Percentiles rank a stretch among this genome's conserved stretches.
phyloP scores from a whole-genome alignment of 2,329 filamentous ascomycete genomes.

The Sordariomycetes sp. region DNA sequence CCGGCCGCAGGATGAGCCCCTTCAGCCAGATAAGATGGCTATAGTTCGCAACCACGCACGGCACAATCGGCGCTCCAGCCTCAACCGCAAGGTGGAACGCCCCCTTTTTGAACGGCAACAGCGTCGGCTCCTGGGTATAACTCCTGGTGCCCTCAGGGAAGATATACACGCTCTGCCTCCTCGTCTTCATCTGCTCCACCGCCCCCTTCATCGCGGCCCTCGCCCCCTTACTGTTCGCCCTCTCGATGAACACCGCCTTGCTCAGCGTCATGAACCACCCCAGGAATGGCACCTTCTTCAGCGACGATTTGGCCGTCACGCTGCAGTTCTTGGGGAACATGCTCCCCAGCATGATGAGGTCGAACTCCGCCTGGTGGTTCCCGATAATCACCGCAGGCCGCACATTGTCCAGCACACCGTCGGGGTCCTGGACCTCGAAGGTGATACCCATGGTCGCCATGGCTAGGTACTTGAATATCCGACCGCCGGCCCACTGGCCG shows the following conservation, averaged over 20 bases:
- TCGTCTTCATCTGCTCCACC: conserved; percentile 60
- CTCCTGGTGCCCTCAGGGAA: conserved; percentile 89
- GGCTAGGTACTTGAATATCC: conserved; percentile 73
- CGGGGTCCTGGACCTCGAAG: conserved; percentile 60
- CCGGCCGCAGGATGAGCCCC: conserved; percentile 50
- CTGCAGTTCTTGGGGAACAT: conserved; percentile 87
- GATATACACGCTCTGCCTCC: conserved; percentile 69
- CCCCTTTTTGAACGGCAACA: conserved; percentile 98
- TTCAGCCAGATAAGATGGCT: conserved; percentile 57
- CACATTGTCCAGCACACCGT: conserved; percentile 45
- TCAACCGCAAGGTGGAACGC: conserved; percentile 94
- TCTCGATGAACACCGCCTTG: conserved; percentile 90
- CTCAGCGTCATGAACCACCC: conserved; percentile 90
- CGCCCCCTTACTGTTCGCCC: conserved; percentile 70
- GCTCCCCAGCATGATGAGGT: conserved; percentile 79
- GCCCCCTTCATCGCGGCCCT: conserved; percentile 77
- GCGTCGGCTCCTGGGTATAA: conserved; percentile 65
- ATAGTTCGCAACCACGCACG: conserved; percentile 71
- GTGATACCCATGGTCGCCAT: conserved; percentile 59
- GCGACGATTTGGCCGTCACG: conserved; percentile 79
- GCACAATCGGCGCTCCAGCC: conserved; percentile 85
- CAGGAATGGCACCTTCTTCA: conserved; percentile 70
- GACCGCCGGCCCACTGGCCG: conserved; percentile 73
- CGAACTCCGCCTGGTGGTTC: conserved; percentile 94
- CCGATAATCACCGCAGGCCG: conserved; percentile 84